Conservation (phyloP, 2,329 filamentous ascomycete species). For the Diaporthe capsici region DNA sequence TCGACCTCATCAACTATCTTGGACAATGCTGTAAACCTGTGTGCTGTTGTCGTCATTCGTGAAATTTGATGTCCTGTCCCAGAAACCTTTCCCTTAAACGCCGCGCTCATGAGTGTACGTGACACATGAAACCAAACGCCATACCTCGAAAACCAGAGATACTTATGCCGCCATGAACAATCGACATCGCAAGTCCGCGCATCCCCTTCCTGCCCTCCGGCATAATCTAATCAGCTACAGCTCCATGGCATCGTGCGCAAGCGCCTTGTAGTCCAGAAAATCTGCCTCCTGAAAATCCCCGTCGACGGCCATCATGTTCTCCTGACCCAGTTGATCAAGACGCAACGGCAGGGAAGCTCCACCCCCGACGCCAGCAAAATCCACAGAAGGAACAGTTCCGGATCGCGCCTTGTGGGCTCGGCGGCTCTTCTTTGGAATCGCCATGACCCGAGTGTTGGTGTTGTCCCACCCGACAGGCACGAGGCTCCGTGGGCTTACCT, state of each 20-base stretch:
- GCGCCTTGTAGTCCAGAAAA: conserved; percentile 66
- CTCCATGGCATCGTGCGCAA: conserved; percentile 55
- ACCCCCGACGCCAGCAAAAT: conserved; percentile 38
- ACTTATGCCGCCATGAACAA: background rate
- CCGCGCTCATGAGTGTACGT: conserved; percentile 38
- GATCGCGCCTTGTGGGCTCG: conserved; percentile 35
- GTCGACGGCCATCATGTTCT: conserved; percentile 60
- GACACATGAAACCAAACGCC: conserved; percentile 28
- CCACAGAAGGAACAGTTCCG: conserved; percentile 45
- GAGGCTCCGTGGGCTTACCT: conserved; percentile 57
- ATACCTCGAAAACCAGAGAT: conserved; percentile 4
- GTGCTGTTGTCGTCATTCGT: conserved; percentile 3
- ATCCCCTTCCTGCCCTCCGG: conserved; percentile 47
- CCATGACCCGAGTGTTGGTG: conserved; percentile 61
- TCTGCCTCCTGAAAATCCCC: conserved; percentile 78
- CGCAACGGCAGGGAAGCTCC: conserved; percentile 3
- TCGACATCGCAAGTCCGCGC: background rate
- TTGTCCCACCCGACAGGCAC: conserved; percentile 55
- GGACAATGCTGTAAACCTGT: conserved; percentile 4
- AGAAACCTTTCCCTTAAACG: conserved; percentile 22
- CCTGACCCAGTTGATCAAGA: conserved; percentile 55
- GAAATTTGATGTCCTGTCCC: conserved; percentile 3
- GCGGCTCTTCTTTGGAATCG: conserved; percentile 56
- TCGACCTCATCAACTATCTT: background rate
- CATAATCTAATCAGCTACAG: conserved; percentile 48